Base-by-base conservation (phyloP, 1,284 basidiomycete species). In the Apiotrichum siamense region DNA sequence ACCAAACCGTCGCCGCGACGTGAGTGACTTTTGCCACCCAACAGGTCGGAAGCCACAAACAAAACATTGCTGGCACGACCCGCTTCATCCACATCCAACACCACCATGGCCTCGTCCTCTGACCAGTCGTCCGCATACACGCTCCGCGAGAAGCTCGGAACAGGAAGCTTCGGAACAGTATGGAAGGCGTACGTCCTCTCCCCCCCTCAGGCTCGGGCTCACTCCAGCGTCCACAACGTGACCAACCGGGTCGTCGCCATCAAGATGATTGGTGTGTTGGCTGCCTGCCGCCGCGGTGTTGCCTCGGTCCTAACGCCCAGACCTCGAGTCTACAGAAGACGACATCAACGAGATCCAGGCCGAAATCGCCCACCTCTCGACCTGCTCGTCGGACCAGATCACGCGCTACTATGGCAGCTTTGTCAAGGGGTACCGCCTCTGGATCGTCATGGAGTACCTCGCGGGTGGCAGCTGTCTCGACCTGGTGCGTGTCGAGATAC, bases 361-460 rank as follows among this genome's bases (percentile, higher is more conserved):
- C 69, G 94, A 98, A 75, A 97, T 98, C 60, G 85, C 90, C 13
- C 94, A 89, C 70, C 80, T 98, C 27, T 89, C 93, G 0, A 89
- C 91, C 64, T 96, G 91, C 76, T 90, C 93, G 69, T 96, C 92
- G 10, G 88, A 93, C 74, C 90, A 89, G 71, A 90, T 98, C 50
- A 98, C 94, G 32, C 80, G 86, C 42, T 98, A 97, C 74, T 97
- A 96, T 65, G 94, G 91, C 45, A 93, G 90, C 49, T 98, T 98
- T 72, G 89, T 99, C 55, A 85, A 89, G 59, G 85, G 88, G 15
- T 97, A 94, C 79, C 96, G 97, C 72, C 79, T 99, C 18, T 98
- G 96, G 96, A 98, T 99, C 68, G 80, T 99, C 66, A 98, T 98
- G 96, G 94, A 99, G 73, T 97, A 91, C 72, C 85, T 97, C 45